Percentiles rank a stretch among this genome's conserved stretches.
Conservation (phyloP, 2,329 filamentous ascomycete genomes). For the Leptographium flavum region DNA sequence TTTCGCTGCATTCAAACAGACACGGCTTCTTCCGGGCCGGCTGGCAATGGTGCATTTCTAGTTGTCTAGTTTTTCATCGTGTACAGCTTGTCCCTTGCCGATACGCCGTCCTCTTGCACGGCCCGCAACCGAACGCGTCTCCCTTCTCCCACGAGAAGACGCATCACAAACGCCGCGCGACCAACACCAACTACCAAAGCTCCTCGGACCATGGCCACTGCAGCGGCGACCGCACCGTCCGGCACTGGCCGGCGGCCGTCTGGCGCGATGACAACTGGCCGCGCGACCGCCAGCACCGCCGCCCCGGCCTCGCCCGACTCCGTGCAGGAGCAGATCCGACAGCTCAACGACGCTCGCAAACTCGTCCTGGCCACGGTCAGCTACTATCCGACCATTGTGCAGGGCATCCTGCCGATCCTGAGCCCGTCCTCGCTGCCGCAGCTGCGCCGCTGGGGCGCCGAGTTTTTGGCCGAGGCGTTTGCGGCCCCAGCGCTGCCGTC, state of each 20-base stretch:
- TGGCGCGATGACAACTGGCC: background rate
- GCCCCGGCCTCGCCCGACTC: conserved; percentile 17
- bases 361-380: conserved; percentile 75
- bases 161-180: background rate
- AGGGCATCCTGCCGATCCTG: conserved; percentile 85
- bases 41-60: background rate
- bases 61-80: background rate
- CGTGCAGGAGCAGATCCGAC: conserved; percentile 64
- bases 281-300: background rate
- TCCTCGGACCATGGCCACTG: conserved; percentile 1
- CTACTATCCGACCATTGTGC: conserved; percentile 85
- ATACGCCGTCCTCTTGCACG: background rate
- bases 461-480: conserved; percentile 93
- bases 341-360: conserved; percentile 81
- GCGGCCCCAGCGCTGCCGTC: conserved; percentile 71
- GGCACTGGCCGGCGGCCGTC: background rate
- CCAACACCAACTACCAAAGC: background rate
- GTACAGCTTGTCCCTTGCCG: background rate
- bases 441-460: conserved; percentile 86
- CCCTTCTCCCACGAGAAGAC: no score
- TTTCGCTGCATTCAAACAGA: background rate
- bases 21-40: background rate
- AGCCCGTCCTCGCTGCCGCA: conserved; percentile 60
- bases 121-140: no score
- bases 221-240: background rate